Conservation (phyloP, 106 monocot genomes). For the Dendrobium catenatum region DNA sequence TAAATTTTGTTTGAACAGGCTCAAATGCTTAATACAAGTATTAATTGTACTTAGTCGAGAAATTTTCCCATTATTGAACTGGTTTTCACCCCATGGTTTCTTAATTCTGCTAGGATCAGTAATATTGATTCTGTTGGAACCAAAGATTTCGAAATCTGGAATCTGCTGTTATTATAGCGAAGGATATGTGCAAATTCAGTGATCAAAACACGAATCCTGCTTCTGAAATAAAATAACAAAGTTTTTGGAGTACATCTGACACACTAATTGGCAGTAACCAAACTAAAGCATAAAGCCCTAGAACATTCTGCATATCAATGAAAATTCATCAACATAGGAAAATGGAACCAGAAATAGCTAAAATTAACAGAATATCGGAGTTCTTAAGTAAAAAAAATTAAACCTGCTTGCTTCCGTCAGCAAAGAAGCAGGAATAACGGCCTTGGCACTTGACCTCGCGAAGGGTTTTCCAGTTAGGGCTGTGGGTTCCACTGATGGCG, state of each 20-base stretch:
- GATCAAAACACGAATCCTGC: background rate
- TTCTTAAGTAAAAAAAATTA: background rate
- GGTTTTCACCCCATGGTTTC: no score
- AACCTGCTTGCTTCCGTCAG: conserved; percentile 36
- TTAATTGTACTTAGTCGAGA: no score
- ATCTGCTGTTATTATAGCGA: no score
- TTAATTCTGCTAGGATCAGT: no score
- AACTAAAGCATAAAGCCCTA: background rate
- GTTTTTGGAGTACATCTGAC: background rate
- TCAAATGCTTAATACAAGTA: no score
- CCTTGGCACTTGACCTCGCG: conserved; percentile 22
- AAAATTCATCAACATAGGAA: background rate
- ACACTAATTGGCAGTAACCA: no score
- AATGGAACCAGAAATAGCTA: background rate
- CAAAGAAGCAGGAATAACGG: conserved; percentile 33
- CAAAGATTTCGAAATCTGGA: no score
- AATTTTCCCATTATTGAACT: no score
- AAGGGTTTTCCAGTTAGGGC: conserved; percentile 18
- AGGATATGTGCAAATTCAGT: background rate
- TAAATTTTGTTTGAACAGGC: no score
- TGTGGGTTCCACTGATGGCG: conserved; percentile 19
- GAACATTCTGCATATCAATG: background rate
- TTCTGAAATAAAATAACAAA: background rate
- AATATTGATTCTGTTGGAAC: no score
- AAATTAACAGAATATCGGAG: background rate